phyloP scores from a whole-genome alignment of 768 basidiomycete species.

The Hericium erinaceus region DNA sequence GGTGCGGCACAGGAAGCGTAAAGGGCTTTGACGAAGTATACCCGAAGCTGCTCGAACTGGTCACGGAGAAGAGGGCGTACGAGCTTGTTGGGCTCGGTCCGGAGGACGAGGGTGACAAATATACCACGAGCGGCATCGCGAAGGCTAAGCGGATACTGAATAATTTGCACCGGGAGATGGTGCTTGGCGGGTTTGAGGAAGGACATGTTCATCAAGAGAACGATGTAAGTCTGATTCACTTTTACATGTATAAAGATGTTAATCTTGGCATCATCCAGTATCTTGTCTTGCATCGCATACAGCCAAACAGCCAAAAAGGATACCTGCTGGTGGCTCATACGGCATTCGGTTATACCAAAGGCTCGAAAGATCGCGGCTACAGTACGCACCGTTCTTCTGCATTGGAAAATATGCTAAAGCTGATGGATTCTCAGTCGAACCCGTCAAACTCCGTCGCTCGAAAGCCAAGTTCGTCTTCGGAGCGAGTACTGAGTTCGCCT shows the following conservation, averaged over 20 bases:
- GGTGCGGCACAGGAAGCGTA: constrained; percentile 83
- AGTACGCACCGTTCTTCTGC: constrained; percentile 36
- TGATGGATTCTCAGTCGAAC: constrained; percentile 46
- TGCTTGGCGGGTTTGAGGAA: constrained; percentile 76
- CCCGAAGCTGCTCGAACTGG: constrained; percentile 87
- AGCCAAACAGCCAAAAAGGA: constrained; percentile 84
- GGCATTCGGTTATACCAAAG: constrained; percentile 63
- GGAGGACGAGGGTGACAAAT: constrained; percentile 2
- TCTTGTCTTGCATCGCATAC: constrained; percentile 86
- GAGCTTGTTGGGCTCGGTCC: constrained; percentile 47
- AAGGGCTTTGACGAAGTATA: constrained; percentile 98
- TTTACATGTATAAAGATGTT: not conserved
- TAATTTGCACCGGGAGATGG: constrained; percentile 85
- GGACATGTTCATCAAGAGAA: constrained; percentile 97
- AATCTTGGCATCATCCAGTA: constrained; percentile 44
- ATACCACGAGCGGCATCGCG: constrained; percentile 24
- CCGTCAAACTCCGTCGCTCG: constrained; percentile 76
- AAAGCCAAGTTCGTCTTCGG: constrained; percentile 77
- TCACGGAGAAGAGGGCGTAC: constrained; percentile 75
- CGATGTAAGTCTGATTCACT: constrained; percentile 43
- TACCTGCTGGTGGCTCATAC: constrained; percentile 90
- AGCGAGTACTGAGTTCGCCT: constrained; percentile 57
- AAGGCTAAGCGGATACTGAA: constrained; percentile 63
- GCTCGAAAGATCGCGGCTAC: constrained; percentile 68
- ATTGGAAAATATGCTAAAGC: not conserved